phyloP scores from a whole-genome alignment of 2,329 filamentous ascomycete species.

The Phaeosphaeriaceae sp. region DNA sequence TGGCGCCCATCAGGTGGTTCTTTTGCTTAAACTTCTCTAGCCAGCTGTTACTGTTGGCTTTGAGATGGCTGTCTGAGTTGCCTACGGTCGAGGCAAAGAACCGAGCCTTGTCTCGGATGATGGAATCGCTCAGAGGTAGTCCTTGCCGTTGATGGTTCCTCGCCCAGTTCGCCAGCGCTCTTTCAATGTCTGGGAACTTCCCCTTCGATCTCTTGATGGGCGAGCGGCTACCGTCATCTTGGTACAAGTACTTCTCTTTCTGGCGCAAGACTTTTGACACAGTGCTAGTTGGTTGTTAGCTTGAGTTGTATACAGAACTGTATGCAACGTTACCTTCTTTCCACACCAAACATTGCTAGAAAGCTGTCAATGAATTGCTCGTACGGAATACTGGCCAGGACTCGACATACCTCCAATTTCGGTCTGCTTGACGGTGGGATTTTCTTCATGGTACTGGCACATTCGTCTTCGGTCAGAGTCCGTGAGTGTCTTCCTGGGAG shows the following conservation, averaged over 20 bases:
- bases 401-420: conserved; percentile 81
- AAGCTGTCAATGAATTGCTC: conserved; percentile 37
- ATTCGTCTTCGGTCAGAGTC: conserved; percentile 89
- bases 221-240: conserved; percentile 79
- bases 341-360: conserved; percentile 87
- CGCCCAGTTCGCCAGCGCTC: conserved; percentile 86
- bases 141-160: conserved; percentile 82
- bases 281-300: conserved; percentile 68
- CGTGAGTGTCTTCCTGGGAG: conserved; percentile 85
- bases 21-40: conserved; percentile 96
- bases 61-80: conserved; percentile 74
- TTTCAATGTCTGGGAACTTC: conserved; percentile 89
- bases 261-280: conserved; percentile 97
- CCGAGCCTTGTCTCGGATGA: conserved; percentile 83
- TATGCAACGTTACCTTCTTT: conserved; percentile 77
- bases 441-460: conserved; percentile 91
- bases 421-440: conserved; percentile 90
- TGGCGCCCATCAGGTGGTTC: conserved; percentile 68
- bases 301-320: conserved; percentile 12
- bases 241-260: conserved; percentile 91
- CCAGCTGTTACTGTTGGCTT: conserved; percentile 78
- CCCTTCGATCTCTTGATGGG: conserved; percentile 84
- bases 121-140: conserved; percentile 75
- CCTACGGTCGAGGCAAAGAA: conserved; percentile 80
- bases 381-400: conserved; percentile 22